These are phyloP conservation scores for Trypethelium eluteriae DNA, from an alignment of 495 filamentous ascomycete genomes.

Conservation along the genomic window DNA sequence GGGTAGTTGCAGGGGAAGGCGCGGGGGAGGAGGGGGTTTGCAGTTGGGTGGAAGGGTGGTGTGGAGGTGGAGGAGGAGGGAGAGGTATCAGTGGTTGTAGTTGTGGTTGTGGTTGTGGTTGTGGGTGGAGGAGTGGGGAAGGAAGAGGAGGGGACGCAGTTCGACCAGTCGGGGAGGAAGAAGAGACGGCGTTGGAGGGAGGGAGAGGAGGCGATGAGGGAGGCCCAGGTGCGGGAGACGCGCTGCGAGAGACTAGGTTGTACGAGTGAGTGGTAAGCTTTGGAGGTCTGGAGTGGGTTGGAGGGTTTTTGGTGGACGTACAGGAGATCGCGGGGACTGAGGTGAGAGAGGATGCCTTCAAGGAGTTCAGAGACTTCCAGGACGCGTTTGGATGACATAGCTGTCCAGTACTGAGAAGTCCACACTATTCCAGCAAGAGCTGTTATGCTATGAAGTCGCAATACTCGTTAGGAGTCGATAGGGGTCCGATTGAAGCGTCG, in stretches of 20 bases:
- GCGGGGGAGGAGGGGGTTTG: conserved; percentile 23
- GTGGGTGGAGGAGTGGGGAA: not conserved
- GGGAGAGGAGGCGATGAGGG: conserved; percentile 24
- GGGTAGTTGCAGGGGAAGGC: conserved; percentile 25
- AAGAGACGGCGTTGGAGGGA: conserved; percentile 25
- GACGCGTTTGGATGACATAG: conserved; percentile 11
- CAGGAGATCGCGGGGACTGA: conserved; percentile 23
- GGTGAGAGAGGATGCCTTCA: conserved; percentile 23
- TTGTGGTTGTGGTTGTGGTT: not conserved
- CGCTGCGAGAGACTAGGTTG: conserved; percentile 23
- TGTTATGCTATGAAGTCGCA: no score
- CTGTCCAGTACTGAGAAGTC: not conserved
- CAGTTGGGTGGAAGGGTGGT: conserved; percentile 15
- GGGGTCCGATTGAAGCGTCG: no score
- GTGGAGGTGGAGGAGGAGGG: conserved; percentile 9
- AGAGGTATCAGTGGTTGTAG: conserved; percentile 9
- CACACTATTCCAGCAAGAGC: no score
- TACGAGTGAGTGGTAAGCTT: conserved; percentile 16
- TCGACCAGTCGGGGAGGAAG: conserved; percentile 23
- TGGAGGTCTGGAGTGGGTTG: conserved; percentile 29
- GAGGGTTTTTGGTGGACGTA: conserved; percentile 27
- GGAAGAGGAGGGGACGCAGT: conserved; percentile 13
- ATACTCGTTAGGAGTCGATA: no score
- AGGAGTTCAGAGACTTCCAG: conserved; percentile 27
- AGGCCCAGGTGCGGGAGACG: conserved; percentile 31